These are phyloP conservation scores for Lentinula sp. DNA, from an alignment of 768 basidiomycete genomes.

Conservation along the genomic window DNA sequence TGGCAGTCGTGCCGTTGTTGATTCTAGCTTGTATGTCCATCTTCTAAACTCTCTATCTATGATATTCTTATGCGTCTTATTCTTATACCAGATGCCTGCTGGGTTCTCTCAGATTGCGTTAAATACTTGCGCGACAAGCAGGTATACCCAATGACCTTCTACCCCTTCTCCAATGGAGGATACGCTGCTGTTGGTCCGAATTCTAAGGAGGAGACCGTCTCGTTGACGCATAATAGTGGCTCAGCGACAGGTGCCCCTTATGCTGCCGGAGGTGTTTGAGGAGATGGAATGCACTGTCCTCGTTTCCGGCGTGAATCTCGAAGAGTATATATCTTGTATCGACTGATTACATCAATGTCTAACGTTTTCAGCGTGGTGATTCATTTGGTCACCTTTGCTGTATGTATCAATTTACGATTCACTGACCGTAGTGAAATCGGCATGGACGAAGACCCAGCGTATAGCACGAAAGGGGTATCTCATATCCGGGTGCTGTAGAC, in stretches of 20 bases:
- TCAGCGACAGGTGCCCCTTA: not conserved
- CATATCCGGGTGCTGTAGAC: too few relatives aligned
- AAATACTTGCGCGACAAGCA: not conserved
- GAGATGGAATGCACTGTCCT: not conserved
- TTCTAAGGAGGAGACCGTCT: not conserved
- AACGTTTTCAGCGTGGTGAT: too few relatives aligned
- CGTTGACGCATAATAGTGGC: conserved; percentile 1
- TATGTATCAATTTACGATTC: too few relatives aligned
- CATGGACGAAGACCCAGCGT: too few relatives aligned
- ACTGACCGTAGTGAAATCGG: too few relatives aligned
- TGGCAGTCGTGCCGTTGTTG: not conserved
- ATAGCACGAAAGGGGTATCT: too few relatives aligned
- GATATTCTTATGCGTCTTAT: not conserved
- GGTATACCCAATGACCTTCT: not conserved
- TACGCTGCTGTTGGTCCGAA: not conserved
- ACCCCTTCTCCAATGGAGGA: not conserved
- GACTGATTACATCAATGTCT: too few relatives aligned
- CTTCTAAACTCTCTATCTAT: not conserved
- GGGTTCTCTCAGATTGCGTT: conserved; percentile 5
- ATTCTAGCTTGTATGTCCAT: not conserved
- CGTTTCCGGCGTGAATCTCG: too few relatives aligned
- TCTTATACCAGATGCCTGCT: conserved; percentile 2
- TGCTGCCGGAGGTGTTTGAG: not conserved
- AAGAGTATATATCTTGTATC: too few relatives aligned
- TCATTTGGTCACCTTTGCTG: too few relatives aligned